These are phyloP conservation scores for Metschnikowia noctiluminum DNA, from an alignment of 805 yeast genomes.

Conservation along the genomic window DNA sequence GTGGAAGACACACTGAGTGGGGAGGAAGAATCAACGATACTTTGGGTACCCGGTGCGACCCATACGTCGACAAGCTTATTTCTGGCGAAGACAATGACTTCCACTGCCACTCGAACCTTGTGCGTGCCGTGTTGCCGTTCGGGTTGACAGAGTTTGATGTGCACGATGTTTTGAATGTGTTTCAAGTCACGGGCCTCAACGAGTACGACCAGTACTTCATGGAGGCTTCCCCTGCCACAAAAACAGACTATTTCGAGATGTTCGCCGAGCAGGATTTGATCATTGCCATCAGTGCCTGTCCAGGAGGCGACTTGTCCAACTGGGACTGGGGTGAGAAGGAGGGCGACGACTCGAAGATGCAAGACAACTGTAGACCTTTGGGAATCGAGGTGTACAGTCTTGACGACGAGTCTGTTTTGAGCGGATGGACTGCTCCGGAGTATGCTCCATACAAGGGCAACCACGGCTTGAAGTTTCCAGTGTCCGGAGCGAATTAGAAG, in stretches of 20 bases:
- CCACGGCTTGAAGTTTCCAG: conserved; percentile 45
- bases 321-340: conserved; percentile 72
- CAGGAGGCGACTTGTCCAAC: conserved; percentile 64
- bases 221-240: conserved; percentile 65
- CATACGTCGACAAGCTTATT: conserved; percentile 60
- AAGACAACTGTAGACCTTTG: conserved; percentile 59
- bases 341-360: conserved; percentile 48
- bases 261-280: conserved; percentile 65
- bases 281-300: conserved; percentile 65
- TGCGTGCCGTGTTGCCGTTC: conserved; percentile 54
- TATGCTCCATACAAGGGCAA: conserved; percentile 51
- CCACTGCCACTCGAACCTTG: conserved; percentile 65
- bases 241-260: conserved; percentile 59
- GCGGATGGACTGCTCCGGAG: conserved; percentile 51
- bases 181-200: conserved; percentile 65
- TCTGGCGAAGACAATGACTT: conserved; percentile 64
- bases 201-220: conserved; percentile 65
- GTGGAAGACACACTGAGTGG: conserved; percentile 57
- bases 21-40: conserved; percentile 66
- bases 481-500: too few species aligned
- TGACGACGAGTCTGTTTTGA: conserved; percentile 43
- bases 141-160: conserved; percentile 66
- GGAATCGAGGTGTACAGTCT: conserved; percentile 59
- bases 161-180: conserved; percentile 66
- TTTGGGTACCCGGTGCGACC: conserved; percentile 67